Conservation (phyloP, 345 rosid genomes). For the Raphanus sativus region DNA sequence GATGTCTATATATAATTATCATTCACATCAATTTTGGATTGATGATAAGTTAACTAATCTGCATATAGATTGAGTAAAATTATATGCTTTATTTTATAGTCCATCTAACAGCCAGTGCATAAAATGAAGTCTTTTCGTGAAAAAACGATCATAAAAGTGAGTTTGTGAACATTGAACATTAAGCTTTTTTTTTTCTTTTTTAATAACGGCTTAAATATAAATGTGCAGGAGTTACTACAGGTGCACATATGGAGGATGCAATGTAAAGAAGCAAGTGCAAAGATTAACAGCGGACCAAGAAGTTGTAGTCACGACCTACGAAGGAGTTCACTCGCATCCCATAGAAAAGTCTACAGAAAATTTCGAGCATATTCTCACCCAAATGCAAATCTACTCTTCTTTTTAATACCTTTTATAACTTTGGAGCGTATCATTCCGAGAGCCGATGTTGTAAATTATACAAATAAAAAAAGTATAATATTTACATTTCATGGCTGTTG, state of each 20-base stretch:
- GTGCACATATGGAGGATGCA: slow-evolving; percentile 83
- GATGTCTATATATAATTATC: background rate
- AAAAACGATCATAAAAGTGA: background rate
- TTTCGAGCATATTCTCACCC: slow-evolving; percentile 84
- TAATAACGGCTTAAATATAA: background rate
- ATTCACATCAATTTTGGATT: background rate
- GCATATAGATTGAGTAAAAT: background rate
- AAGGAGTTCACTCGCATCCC: slow-evolving; percentile 84
- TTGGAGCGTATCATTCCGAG: background rate
- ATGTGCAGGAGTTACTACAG: slow-evolving; percentile 79
- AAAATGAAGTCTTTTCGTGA: background rate
- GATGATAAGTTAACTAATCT: background rate
- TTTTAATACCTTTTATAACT: slow-evolving; percentile 7
- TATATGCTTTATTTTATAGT: background rate
- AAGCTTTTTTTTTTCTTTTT: background rate
- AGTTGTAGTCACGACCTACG: slow-evolving; percentile 84
- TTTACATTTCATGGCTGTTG: background rate
- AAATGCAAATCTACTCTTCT: slow-evolving; percentile 68
- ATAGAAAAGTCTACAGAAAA: slow-evolving; percentile 73
- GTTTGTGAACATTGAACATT: background rate
- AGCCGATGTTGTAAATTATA: slow-evolving; percentile 25
- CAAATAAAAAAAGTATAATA: background rate
- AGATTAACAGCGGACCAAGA: slow-evolving; percentile 76
- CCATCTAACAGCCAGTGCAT: background rate
- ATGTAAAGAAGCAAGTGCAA: slow-evolving; percentile 95